A percentile compares a stretch with the other conserved stretches of the same genome.
These are phyloP conservation scores for Ochetophila trinervis DNA, from an alignment of 306 rosid genomes.

Conservation along the genomic window DNA sequence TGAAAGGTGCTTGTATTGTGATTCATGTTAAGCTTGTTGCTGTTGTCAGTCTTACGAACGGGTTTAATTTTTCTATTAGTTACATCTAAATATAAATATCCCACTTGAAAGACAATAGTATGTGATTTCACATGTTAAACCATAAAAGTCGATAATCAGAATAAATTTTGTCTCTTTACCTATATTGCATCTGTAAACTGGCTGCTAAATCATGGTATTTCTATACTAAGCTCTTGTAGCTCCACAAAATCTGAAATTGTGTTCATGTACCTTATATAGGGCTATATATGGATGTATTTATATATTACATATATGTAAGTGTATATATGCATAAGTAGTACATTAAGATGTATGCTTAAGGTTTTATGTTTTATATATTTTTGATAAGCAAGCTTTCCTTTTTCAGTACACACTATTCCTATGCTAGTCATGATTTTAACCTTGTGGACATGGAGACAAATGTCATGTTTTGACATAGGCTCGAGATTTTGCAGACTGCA, in stretches of 20 bases:
- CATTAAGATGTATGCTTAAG: not conserved
- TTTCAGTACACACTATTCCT: not conserved
- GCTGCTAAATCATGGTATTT: not conserved
- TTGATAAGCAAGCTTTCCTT: not conserved
- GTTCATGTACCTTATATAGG: no score
- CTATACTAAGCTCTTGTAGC: not conserved
- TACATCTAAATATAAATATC: no score
- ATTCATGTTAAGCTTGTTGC: no score
- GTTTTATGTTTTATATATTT: not conserved
- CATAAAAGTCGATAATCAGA: no score
- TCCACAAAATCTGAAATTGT: not conserved
- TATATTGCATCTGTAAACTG: not conserved
- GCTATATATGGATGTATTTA: no score
- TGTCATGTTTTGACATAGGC: not conserved
- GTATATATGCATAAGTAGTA: not conserved
- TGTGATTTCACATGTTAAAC: no score
- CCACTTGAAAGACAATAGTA: no score
- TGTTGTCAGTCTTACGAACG: no score
- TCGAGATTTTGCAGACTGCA: not conserved
- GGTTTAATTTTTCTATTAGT: no score
- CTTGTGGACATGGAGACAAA: not conserved
- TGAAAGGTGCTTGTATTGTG: no score
- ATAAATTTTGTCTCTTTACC: no score
- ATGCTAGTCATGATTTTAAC: not conserved
- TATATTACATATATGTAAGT: no score